A percentile compares a stretch with the other conserved stretches of the same genome.
These are phyloP conservation scores for Dactylellina sp. DNA, from an alignment of 2,329 filamentous ascomycete genomes.

Conservation along the genomic window DNA sequence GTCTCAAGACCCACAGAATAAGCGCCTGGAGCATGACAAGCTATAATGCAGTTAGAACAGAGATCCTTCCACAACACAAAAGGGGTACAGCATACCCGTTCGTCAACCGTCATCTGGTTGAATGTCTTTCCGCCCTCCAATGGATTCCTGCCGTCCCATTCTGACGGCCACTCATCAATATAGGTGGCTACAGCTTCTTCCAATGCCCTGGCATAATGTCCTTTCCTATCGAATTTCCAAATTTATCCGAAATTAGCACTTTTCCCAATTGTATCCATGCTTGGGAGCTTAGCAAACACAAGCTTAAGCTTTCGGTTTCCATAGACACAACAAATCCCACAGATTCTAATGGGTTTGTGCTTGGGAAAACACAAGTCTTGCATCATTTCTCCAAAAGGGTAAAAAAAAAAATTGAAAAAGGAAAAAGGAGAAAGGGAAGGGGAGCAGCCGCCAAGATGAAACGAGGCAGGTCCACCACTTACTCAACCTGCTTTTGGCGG, in stretches of 20 bases:
- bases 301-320: not conserved
- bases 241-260: conserved; percentile 13
- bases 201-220: conserved; percentile 90
- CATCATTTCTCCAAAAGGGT: too few species aligned
- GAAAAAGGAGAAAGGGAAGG: conserved; percentile 6
- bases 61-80: conserved; percentile 25
- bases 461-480: conserved; percentile 65
- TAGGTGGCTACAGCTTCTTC: conserved; percentile 91
- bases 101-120: conserved; percentile 80
- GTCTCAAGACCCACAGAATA: conserved; percentile 87
- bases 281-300: not conserved
- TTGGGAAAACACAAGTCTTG: conserved; percentile 8
- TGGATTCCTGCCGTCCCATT: conserved; percentile 86
- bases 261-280: not conserved
- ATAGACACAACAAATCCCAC: conserved; percentile 17
- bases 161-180: conserved; percentile 85
- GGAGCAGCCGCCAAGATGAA: conserved; percentile 9
- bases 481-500: conserved; percentile 99
- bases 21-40: conserved; percentile 84
- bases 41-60: conserved; percentile 66
- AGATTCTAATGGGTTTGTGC: conserved; percentile 7
- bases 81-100: conserved; percentile 74
- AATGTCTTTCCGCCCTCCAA: conserved; percentile 84
- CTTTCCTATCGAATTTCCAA: conserved; percentile 72
- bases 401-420: conserved; percentile 13